phyloP scores from a whole-genome alignment of 495 filamentous ascomycete species.

The Neurospora intermedia region DNA sequence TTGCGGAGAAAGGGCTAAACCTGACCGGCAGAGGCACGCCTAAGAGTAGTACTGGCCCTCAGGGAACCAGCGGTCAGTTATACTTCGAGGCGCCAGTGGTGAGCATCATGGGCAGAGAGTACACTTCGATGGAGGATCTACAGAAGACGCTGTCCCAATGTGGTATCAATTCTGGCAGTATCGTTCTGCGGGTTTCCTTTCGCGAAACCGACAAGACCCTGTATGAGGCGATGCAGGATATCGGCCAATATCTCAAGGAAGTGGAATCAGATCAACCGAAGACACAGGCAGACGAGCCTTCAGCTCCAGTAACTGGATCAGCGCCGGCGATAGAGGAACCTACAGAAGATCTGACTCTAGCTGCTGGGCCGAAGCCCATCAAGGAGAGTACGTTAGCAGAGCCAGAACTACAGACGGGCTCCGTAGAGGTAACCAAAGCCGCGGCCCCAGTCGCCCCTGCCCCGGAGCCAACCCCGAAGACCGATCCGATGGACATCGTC shows the following conservation, averaged over 20 bases:
- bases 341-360: constrained; percentile 6
- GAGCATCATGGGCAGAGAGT: constrained; percentile 65
- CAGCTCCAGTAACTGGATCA: constrained; percentile 4
- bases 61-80: constrained; percentile 58
- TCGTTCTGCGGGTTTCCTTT: constrained; percentile 68
- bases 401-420: constrained; percentile 1
- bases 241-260: constrained; percentile 55
- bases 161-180: constrained; percentile 72
- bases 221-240: constrained; percentile 75
- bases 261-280: constrained; percentile 20
- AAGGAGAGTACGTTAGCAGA: not conserved
- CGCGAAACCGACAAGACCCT: constrained; percentile 63
- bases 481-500: not conserved
- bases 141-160: constrained; percentile 82
- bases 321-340: constrained; percentile 10
- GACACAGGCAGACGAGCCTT: not conserved
- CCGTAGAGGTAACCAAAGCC: not conserved
- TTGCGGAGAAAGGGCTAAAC: constrained; percentile 51
- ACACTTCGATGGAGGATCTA: constrained; percentile 65
- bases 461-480: not conserved
- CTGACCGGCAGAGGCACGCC: constrained; percentile 71
- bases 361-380: not conserved
- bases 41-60: constrained; percentile 35
- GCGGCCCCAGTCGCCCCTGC: not conserved
- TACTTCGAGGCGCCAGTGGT: constrained; percentile 82